Base-by-base conservation (phyloP, 108 stramenopile species). In the Discostella pseudostelligera region DNA sequence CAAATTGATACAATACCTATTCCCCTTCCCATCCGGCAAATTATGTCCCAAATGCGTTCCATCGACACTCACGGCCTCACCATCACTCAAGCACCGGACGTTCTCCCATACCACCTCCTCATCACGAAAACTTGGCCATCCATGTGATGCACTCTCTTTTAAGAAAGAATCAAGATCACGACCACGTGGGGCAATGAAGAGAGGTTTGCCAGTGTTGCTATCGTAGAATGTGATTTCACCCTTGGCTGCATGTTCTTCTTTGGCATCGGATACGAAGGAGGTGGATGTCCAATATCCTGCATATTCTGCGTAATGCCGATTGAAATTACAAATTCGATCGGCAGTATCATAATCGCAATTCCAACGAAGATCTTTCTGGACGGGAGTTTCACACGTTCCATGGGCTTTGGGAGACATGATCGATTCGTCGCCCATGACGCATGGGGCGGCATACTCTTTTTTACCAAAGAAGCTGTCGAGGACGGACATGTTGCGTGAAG, bases 1-100 rank as follows among this genome's bases (percentile, higher is more conserved):
- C 36, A 97, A 78, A 53, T 97, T 95, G 68, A 97, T 95, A 57
- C 96, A 97, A 48, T 96, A 96, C 39, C 95, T 66, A 60, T 89
- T 93, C 17, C 96, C 96, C 39, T 65, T 84, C 36, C 49, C 36
- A 49, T 86, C 84, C 4, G 84, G 84, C 17, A 86, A 24, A 61
- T 89, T 89, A 53, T 90, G 86, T 10, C 88, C 88, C 7, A 89
- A 57, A 58, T 89, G 88, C 1, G 79, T 85, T 21, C 96, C 96
- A n/a, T 86, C 89, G 8, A 81, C 74, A 51, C 81, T 83, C n/a
- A 96, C 87, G 20, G 84, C 70, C 71, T 96, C 96, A 11, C 96
- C 96, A 69, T 88, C 58, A 5, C 46, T 44, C 42, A 96, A 62
- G 65, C 88, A 86, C 20, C 96, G 81, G 12, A 94, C 91, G 65